Conservation (phyloP, 495 filamentous ascomycete species). For the Aspergillus avenaceus region DNA sequence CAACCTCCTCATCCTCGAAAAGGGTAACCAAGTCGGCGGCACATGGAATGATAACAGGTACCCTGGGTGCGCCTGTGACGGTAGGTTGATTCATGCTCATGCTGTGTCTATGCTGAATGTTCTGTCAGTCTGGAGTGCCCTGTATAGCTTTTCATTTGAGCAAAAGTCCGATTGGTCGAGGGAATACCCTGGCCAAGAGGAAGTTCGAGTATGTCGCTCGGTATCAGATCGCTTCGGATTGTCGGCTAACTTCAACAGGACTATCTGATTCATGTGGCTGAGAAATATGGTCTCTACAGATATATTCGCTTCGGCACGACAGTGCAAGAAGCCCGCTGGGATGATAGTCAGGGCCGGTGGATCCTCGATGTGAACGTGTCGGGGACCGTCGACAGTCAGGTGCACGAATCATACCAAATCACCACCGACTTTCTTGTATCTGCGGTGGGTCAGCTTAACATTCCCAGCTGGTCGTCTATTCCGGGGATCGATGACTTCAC, state of each 20-base stretch:
- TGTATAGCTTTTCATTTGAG: conserved; percentile 66
- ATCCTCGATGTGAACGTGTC: conserved; percentile 36
- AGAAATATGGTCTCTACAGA: conserved; percentile 55
- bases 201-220: conserved; percentile 45
- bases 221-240: not conserved
- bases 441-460: conserved; percentile 62
- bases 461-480: conserved; percentile 55
- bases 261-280: conserved; percentile 55
- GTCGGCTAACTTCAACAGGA: conserved; percentile 22
- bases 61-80: conserved; percentile 51
- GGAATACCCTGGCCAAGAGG: conserved; percentile 60
- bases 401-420: conserved; percentile 36
- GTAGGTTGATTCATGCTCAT: conserved; percentile 16
- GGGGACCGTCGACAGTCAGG: conserved; percentile 46
- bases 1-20: conserved; percentile 55
- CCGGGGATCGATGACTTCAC: conserved; percentile 52
- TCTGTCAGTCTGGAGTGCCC: conserved; percentile 36
- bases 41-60: conserved; percentile 56
- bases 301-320: conserved; percentile 53
- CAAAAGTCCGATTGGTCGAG: conserved; percentile 61
- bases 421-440: conserved; percentile 57
- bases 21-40: conserved; percentile 49
- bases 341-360: conserved; percentile 54
- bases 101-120: not conserved
- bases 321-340: conserved; percentile 52